A percentile compares a stretch with the other conserved stretches of the same genome.
These are phyloP conservation scores for Tothia fuscella DNA, from an alignment of 2,329 filamentous ascomycete species.

Conservation along the genomic window DNA sequence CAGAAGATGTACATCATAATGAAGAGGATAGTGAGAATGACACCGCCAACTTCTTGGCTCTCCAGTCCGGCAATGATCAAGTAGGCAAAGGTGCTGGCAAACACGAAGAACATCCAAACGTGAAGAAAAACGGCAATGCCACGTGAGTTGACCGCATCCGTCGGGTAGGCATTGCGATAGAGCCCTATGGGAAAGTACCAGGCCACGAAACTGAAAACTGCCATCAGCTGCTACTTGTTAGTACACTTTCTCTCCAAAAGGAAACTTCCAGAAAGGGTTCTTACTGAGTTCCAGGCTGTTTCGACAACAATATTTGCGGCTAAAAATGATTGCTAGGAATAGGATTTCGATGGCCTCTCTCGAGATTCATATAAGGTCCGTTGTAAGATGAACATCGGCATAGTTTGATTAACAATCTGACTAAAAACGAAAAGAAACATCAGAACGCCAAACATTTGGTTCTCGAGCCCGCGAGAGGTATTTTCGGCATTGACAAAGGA, in stretches of 20 bases:
- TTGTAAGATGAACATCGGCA: slow-evolving; percentile 28
- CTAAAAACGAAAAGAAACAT: slow-evolving; percentile 33
- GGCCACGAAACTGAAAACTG: slow-evolving; percentile 56
- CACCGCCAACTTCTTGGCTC: slow-evolving; percentile 56
- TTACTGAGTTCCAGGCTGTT: too few relatives aligned
- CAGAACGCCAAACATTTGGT: slow-evolving; percentile 38
- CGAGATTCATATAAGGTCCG: slow-evolving; percentile 50
- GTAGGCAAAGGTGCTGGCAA: slow-evolving; percentile 63
- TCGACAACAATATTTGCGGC: too few relatives aligned
- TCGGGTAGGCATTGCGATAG: slow-evolving; percentile 49
- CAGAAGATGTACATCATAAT: slow-evolving; percentile 58
- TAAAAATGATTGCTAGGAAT: too few relatives aligned
- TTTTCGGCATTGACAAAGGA: slow-evolving; percentile 28
- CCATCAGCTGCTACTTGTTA: too few relatives aligned
- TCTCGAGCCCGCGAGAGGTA: slow-evolving; percentile 31
- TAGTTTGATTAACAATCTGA: slow-evolving; percentile 32
- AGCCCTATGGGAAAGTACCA: slow-evolving; percentile 77
- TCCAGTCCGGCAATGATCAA: slow-evolving; percentile 62
- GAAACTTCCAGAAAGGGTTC: too few relatives aligned
- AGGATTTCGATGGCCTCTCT: slow-evolving; percentile 54
- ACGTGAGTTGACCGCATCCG: slow-evolving; percentile 49
- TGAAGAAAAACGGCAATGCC: slow-evolving; percentile 66
- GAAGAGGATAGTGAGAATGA: slow-evolving; percentile 60
- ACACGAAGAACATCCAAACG: slow-evolving; percentile 58
- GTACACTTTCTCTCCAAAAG: too few relatives aligned